Percentiles rank a stretch among this genome's conserved stretches.
Evolutionary conservation across 2,329 filamentous ascomycete genomes (phyloP).

Genomic region (Fusarium sp.): DNA sequence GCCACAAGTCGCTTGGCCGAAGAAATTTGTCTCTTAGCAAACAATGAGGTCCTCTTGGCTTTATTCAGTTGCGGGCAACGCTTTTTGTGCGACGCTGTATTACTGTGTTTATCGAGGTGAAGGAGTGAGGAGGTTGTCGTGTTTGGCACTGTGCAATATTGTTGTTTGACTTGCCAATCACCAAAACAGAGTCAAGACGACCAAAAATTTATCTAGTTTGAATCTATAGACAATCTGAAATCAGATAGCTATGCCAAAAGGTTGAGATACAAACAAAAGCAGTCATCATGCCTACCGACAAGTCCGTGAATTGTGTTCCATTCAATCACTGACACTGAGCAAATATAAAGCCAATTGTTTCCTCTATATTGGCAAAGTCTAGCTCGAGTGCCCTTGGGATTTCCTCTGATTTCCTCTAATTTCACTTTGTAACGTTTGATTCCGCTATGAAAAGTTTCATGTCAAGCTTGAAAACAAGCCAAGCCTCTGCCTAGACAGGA

Average conservation of each 20-base stretch:
- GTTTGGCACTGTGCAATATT: background rate
- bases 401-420: background rate
- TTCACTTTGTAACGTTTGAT: background rate
- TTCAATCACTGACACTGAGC: too few species aligned
- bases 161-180: background rate
- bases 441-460: fast-evolving
- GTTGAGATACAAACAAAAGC: background rate
- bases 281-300: too few species aligned
- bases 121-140: fast-evolving
- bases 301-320: too few species aligned
- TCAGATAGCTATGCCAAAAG: fast-evolving
- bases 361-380: fast-evolving
- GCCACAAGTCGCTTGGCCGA: background rate
- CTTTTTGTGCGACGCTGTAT: background rate
- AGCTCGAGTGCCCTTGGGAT: fast-evolving
- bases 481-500: background rate
- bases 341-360: background rate
- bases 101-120: background rate
- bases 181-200: fast-evolving
- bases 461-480: background rate
- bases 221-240: fast-evolving
- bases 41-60: fast-evolving
- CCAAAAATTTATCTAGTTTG: fast-evolving
- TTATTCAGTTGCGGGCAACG: background rate
- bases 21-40: fast-evolving